phyloP scores from a whole-genome alignment of 805 yeast genomes.

The Suhomyces sp. region DNA sequence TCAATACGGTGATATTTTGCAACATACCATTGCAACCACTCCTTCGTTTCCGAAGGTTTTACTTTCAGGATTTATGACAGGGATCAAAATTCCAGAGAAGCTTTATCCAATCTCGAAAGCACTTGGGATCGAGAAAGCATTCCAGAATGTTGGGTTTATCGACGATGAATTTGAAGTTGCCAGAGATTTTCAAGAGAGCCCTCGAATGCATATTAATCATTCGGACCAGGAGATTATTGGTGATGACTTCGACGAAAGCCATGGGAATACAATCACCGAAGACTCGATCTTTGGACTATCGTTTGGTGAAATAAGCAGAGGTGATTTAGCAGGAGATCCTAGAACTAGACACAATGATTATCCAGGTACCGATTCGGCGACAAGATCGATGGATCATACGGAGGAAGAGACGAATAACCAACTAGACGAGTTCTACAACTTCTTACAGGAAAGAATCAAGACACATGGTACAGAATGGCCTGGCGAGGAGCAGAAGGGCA shows the following conservation, averaged over 20 bases:
- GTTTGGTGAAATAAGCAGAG: constrained; percentile 18
- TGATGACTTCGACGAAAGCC: not conserved
- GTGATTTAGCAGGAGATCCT: constrained; percentile 1
- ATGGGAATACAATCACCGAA: not conserved
- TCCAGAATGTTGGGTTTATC: not conserved
- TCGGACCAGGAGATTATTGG: not conserved
- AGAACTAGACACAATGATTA: not conserved
- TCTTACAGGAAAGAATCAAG: constrained; percentile 7
- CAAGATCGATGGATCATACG: not conserved
- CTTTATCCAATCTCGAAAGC: not conserved
- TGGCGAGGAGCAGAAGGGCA: not conserved
- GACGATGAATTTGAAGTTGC: constrained; percentile 13
- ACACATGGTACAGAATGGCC: not conserved
- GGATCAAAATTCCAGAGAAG: not conserved
- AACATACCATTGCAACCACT: not conserved
- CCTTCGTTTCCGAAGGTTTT: not conserved
- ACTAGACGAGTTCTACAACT: constrained; percentile 12
- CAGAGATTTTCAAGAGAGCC: constrained; percentile 8
- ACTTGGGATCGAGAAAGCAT: constrained; percentile 2
- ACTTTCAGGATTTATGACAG: not conserved
- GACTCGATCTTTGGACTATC: constrained; percentile 20
- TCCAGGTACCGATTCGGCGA: not conserved
- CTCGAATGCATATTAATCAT: not conserved
- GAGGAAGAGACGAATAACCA: constrained; percentile 2
- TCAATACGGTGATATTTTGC: not conserved